Evolutionary conservation across 2,329 filamentous ascomycete species (phyloP).

Genomic region (Microsporum ferrugineum): DNA sequence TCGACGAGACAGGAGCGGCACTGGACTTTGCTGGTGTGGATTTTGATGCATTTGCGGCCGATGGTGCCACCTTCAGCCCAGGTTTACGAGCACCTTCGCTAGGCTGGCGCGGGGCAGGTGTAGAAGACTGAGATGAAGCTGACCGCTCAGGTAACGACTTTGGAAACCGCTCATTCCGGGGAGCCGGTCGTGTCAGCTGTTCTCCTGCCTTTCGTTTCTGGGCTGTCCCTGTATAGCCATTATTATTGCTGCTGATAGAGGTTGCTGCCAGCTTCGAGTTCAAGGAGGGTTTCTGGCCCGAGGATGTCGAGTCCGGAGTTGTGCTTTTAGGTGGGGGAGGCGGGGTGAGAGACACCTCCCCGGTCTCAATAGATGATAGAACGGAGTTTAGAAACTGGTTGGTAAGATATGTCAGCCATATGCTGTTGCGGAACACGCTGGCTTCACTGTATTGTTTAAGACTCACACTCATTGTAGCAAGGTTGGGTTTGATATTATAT

Average conservation of each 20-base stretch:
- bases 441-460: neutral
- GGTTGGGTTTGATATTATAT: neutral
- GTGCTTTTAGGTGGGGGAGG: slow-evolving; percentile 10
- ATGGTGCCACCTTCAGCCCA: slow-evolving; percentile 14
- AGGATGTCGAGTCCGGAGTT: slow-evolving; percentile 2
- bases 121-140: slow-evolving; percentile 13
- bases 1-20: slow-evolving; percentile 20
- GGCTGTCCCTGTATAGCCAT: slow-evolving; percentile 1
- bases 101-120: slow-evolving; percentile 16
- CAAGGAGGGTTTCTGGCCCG: neutral
- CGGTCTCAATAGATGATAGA: slow-evolving; percentile 40
- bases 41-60: slow-evolving; percentile 12
- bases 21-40: slow-evolving; percentile 13
- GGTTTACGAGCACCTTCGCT: slow-evolving; percentile 6
- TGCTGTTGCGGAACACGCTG: neutral
- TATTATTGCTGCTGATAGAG: slow-evolving; percentile 17
- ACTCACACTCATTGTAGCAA: slow-evolving; percentile 11
- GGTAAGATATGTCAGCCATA: neutral
- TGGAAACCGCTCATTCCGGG: slow-evolving; percentile 17
- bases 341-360: slow-evolving; percentile 19
- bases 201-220: slow-evolving; percentile 37
- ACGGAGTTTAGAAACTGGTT: slow-evolving; percentile 41
- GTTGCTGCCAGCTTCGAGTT: slow-evolving; percentile 13
- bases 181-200: slow-evolving; percentile 20
- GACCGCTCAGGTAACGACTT: slow-evolving; percentile 10